Evolutionary conservation across 2,329 filamentous ascomycete genomes (phyloP), one percentile per base, ranked within the genome.

Genomic region (Gaeumannomyces sp.): DNA sequence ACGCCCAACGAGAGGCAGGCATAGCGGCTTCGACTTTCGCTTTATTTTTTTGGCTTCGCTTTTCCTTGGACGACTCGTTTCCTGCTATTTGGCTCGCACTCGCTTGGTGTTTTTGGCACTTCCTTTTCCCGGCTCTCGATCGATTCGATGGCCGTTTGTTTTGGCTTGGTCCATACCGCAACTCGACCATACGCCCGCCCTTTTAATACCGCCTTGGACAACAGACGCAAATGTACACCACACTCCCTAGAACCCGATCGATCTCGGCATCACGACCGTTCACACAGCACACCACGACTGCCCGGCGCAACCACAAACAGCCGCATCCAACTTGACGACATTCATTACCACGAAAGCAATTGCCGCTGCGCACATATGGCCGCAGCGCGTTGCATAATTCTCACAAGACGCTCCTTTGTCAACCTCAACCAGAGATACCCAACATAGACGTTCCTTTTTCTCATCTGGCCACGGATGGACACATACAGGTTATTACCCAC

Each of bases 391-490:
- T 66, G 60, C 60, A 65, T 67, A 65, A 67, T 67, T 67, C 63
- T 62, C 33, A 63, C 71, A 66, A 66, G 68, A 75, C 74, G 68
- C 72, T 76, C 74, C 72, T 75, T 74, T 71, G 66, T 71, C 66
- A 68, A 60, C 61, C 67, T 65, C 59, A 67, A 69, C 68, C 64
- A 69, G 66, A 75, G 74, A 79, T 78, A 78, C 77, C 76, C 76
- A 74, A 73, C 72, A 74, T 79, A 80, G 76, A 81, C 79, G 72
- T 73, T 81, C 78, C 76, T 80, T 80, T 68, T 67, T 64, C 56
- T 64, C 33, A 56, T 66, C 61, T 62, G 65, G 60, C 66, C 60
- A 65, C 62, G 65, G 70, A 75, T 70, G 72, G 71, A 74, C 73
- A 62, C 38, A n/a, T 62, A 62, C 35, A 57, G 38, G 35, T 53